Evolutionary conservation across 768 basidiomycete genomes (phyloP).

Genomic region (Neoboletus subvelutipes): DNA sequence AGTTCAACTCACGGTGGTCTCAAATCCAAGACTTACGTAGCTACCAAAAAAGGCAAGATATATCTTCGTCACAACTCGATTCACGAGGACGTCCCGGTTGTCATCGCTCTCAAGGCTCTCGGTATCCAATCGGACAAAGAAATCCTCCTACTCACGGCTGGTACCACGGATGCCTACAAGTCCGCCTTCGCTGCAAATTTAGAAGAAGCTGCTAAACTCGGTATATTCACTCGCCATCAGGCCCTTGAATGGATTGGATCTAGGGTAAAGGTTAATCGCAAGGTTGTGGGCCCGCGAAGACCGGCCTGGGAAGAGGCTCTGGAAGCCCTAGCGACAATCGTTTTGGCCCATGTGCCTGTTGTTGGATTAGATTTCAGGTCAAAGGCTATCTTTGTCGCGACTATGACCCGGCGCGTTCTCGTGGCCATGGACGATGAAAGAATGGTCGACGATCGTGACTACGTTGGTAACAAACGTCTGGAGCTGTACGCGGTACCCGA

Average conservation of each 20-base stretch:
- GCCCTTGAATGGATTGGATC: slow-evolving; percentile 93
- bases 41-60: slow-evolving; percentile 91
- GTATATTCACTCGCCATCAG: slow-evolving; percentile 89
- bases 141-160: slow-evolving; percentile 90
- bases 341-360: slow-evolving; percentile 94
- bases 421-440: slow-evolving; percentile 97
- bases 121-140: slow-evolving; percentile 98
- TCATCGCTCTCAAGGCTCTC: slow-evolving; percentile 92
- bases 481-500: slow-evolving; percentile 71
- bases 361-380: slow-evolving; percentile 83
- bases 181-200: slow-evolving; percentile 85
- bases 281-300: slow-evolving; percentile 75
- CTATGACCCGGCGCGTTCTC: slow-evolving; percentile 93
- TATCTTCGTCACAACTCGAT: slow-evolving; percentile 98
- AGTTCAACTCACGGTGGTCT: slow-evolving; percentile 81
- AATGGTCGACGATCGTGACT: slow-evolving; percentile 98
- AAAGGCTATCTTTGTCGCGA: slow-evolving; percentile 96
- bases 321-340: slow-evolving; percentile 95
- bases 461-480: slow-evolving; percentile 97
- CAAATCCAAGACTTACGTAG: slow-evolving; percentile 97
- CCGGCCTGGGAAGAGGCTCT: slow-evolving; percentile 94
- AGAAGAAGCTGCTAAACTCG: slow-evolving; percentile 91
- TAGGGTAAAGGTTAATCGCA: slow-evolving; percentile 85
- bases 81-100: slow-evolving; percentile 95
- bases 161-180: slow-evolving; percentile 86